Conservation (phyloP, 2,329 filamentous ascomycete genomes). For the Cladosporium velox region DNA sequence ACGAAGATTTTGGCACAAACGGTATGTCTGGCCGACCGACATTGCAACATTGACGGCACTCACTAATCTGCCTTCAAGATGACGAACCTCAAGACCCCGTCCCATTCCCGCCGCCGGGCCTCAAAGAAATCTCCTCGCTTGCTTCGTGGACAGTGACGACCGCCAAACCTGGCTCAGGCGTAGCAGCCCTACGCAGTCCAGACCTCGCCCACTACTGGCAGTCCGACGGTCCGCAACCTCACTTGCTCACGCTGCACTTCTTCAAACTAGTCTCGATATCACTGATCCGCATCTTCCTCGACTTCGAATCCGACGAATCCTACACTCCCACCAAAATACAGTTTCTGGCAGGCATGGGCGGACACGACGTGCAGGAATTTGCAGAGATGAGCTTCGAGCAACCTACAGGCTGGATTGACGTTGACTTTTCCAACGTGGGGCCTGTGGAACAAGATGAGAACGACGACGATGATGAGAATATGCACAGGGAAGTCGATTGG, state of each 20-base stretch:
- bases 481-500: constrained; percentile 44
- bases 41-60: neutral
- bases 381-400: constrained; percentile 74
- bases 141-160: constrained; percentile 81
- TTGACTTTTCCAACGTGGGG: constrained; percentile 67
- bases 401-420: constrained; percentile 88
- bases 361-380: constrained; percentile 89
- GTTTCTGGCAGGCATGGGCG: constrained; percentile 84
- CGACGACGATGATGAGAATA: constrained; percentile 34
- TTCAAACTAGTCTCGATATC: constrained; percentile 79
- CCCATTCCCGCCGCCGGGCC: constrained; percentile 42
- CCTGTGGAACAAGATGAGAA: constrained; percentile 39
- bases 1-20: constrained; percentile 10
- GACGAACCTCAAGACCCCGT: constrained; percentile 19
- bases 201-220: constrained; percentile 78
- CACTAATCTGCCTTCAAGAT: constrained; percentile 19
- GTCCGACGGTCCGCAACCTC: constrained; percentile 81
- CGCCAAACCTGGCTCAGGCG: constrained; percentile 77
- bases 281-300: constrained; percentile 78
- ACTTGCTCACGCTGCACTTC: constrained; percentile 81
- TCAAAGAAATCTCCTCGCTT: constrained; percentile 83
- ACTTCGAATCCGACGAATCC: constrained; percentile 90
- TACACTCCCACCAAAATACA: constrained; percentile 94
- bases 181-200: constrained; percentile 73
- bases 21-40: neutral